Evolutionary conservation across 352 stramenopile species (phyloP), one percentile per base, ranked within the genome.

Genomic region (Phytopythium kandeliae): DNA sequence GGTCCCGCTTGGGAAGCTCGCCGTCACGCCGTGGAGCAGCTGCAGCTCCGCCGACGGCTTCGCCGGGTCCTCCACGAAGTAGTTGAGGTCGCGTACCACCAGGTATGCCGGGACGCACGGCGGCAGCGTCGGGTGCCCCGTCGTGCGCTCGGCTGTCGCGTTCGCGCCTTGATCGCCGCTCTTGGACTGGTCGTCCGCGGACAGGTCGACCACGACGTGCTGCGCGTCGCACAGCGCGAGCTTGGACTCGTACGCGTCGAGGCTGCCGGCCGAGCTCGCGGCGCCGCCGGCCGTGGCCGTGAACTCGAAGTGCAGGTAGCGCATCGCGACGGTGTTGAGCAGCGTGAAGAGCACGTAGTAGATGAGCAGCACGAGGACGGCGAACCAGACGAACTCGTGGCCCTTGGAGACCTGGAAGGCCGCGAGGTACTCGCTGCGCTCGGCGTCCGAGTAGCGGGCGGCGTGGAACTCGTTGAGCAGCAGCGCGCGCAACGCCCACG

Each of bases 271-370:
- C 0, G 6, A 41, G 22, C 26, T 47, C 16, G 28, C 28, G 13
- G 26, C 37, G 1, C 55, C 50, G 3, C 55, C 50, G 3, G 52
- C 59, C 1, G 46, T 57, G 9, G 55, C 50, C 2, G 61, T 54
- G 21, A 42, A 36, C 34, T 80, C 57, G 26, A 60, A 80, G 13
- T 60, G 69, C 44, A 80, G 57, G 24, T 57, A 74, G 35, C 62
- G 67, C n/a, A 80, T 49, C n/a, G 48, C 61, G 3, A 65, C 8
- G 5, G 67, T 59, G 55, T 78, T 78, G 6, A 78, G 28, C 24
- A 45, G 8, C 21, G 64, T 78, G 46, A 80, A 80, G 25, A 77
- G 24, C 25, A 75, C 22, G 46, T 73, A 80, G 53, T 80, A 80
- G 11, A 33, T 19, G 2, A 78, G 10, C 9, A 78, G 38, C 12